phyloP scores from a whole-genome alignment of 495 filamentous ascomycete species.

The Talaromyces nanjingensis region DNA sequence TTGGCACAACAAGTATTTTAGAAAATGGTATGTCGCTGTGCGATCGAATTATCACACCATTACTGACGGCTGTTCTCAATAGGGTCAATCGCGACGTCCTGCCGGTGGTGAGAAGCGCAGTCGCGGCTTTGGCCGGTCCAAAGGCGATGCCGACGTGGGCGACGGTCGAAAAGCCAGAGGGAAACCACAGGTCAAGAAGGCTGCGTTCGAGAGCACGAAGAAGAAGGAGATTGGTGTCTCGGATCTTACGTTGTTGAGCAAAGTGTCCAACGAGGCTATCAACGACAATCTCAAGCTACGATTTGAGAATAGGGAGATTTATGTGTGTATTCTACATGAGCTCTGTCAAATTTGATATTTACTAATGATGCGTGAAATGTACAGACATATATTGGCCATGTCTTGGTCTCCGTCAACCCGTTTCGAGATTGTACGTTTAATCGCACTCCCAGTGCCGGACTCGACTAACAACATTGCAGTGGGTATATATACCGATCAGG shows the following conservation, averaged over 20 bases:
- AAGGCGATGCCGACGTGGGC: constrained; percentile 38
- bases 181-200: constrained; percentile 80
- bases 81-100: constrained; percentile 46
- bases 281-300: constrained; percentile 98
- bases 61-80: neutral
- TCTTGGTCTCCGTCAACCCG: constrained; percentile 98
- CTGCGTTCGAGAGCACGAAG: constrained; percentile 88
- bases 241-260: constrained; percentile 93
- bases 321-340: constrained; percentile 47
- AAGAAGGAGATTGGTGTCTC: constrained; percentile 99
- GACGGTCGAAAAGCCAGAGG: constrained; percentile 40
- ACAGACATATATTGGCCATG: constrained; percentile 98
- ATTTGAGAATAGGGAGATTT: constrained; percentile 94
- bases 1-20: neutral
- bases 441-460: constrained; percentile 9
- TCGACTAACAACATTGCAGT: constrained; percentile 37
- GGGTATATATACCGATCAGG: constrained; percentile 94
- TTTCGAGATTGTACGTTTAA: constrained; percentile 74
- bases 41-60: neutral
- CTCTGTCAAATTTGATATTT: constrained; percentile 7
- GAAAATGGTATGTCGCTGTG: constrained; percentile 8
- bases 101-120: constrained; percentile 43
- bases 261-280: constrained; percentile 98
- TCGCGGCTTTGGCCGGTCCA: constrained; percentile 39
- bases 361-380: neutral